These are phyloP conservation scores for Teratosphaeria viscida DNA, from an alignment of 2,329 filamentous ascomycete species.

Conservation along the genomic window DNA sequence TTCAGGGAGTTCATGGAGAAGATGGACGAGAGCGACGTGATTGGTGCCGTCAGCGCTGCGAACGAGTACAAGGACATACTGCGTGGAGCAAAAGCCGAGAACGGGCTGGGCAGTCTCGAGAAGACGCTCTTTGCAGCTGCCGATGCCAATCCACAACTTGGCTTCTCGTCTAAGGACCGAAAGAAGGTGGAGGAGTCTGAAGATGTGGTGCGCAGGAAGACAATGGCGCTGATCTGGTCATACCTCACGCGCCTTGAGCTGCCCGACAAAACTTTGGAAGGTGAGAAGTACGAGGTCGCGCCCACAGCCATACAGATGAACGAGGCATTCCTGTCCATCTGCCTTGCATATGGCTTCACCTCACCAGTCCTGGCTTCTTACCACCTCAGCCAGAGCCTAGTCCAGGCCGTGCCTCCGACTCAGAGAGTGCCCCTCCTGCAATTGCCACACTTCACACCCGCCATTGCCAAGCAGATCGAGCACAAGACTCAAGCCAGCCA, in stretches of 20 bases:
- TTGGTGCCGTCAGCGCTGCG: conserved; percentile 72
- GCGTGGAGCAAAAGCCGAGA: conserved; percentile 67
- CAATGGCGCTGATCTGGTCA: conserved; percentile 83
- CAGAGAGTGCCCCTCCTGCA: conserved; percentile 70
- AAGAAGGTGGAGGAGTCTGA: conserved; percentile 71
- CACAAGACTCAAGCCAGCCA: conserved; percentile 46
- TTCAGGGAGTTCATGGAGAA: conserved; percentile 87
- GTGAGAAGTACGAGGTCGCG: conserved; percentile 80
- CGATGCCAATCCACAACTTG: conserved; percentile 29
- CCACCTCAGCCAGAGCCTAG: conserved; percentile 70
- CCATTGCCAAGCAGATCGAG: conserved; percentile 54
- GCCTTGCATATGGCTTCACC: conserved; percentile 78
- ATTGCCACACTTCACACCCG: conserved; percentile 72
- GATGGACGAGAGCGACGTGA: conserved; percentile 67
- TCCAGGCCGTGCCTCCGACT: conserved; percentile 78
- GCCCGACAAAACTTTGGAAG: conserved; percentile 64
- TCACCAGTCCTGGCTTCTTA: conserved; percentile 73
- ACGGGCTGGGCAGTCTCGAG: conserved; percentile 73
- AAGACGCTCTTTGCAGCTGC: conserved; percentile 57
- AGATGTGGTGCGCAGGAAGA: conserved; percentile 69
- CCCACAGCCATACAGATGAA: conserved; percentile 78
- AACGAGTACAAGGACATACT: conserved; percentile 73
- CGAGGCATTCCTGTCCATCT: conserved; percentile 76
- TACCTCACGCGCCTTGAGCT: conserved; percentile 85
- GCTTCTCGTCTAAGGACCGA: conserved; percentile 63